Conservation (phyloP, 2,329 filamentous ascomycete species). For the Bipolaris oryzae region DNA sequence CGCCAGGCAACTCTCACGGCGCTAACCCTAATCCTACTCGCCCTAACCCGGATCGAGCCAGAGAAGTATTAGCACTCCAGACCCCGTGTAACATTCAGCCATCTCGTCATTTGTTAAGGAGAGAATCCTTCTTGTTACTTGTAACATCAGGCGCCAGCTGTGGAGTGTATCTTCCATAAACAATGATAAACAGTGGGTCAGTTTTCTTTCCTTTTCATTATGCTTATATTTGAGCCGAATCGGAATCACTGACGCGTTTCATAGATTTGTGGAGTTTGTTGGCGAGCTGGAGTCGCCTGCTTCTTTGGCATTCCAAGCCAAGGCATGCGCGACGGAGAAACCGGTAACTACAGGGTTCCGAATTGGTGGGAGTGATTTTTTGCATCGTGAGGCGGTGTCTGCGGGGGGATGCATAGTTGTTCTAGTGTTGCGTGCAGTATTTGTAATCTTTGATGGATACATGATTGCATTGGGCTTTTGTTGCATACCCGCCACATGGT, state of each 20-base stretch:
- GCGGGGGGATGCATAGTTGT: not conserved
- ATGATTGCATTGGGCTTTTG: no score
- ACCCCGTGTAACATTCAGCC: no score
- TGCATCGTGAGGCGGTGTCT: not conserved
- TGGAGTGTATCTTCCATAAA: constrained; percentile 4
- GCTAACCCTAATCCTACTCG: no score
- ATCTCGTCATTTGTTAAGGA: no score
- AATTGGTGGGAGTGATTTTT: not conserved
- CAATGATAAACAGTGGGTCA: not conserved
- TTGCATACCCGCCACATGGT: no score
- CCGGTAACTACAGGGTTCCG: not conserved
- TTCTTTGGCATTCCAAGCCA: not conserved
- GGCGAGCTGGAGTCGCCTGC: not conserved
- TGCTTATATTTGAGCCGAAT: not conserved
- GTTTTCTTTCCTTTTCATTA: not conserved
- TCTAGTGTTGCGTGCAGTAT: not conserved
- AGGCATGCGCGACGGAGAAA: not conserved
- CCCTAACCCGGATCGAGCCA: no score
- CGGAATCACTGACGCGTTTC: no score
- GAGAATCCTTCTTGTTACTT: no score
- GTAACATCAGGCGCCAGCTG: constrained; percentile 11
- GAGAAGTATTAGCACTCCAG: no score
- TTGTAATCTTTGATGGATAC: not conserved
- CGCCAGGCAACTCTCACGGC: no score
- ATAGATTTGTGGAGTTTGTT: not conserved